Conservation (phyloP, 106 monocot genomes). For the Platanthera guangdongensis region DNA sequence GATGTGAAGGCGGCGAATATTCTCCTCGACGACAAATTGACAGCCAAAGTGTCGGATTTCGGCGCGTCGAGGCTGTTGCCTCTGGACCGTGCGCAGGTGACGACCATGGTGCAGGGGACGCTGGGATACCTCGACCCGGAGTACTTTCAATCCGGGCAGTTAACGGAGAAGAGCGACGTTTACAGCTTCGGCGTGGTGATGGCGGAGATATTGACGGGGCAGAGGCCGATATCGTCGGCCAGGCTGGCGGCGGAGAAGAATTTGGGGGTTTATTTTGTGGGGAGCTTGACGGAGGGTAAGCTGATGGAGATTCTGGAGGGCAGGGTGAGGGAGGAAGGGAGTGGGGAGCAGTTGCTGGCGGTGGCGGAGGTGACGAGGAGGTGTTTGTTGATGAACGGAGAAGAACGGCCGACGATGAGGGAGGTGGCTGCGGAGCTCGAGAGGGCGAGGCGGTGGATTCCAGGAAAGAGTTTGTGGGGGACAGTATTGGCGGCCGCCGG, state of each 20-base stretch:
- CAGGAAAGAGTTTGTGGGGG: no score
- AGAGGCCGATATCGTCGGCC: background rate
- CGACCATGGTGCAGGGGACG: constrained; percentile 23
- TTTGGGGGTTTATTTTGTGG: constrained; percentile 7
- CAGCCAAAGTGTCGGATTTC: constrained; percentile 33
- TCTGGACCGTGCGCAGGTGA: background rate
- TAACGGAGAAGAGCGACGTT: constrained; percentile 41
- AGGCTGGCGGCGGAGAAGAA: constrained; percentile 7
- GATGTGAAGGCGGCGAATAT: constrained; percentile 33
- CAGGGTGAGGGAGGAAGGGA: background rate
- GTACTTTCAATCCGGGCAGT: constrained; percentile 16
- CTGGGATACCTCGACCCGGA: constrained; percentile 40
- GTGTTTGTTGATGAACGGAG: constrained; percentile 14
- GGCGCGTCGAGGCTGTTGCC: constrained; percentile 23
- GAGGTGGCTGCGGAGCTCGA: constrained; percentile 23
- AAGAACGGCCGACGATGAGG: constrained; percentile 23
- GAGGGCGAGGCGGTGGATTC: no score
- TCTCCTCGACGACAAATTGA: constrained; percentile 17
- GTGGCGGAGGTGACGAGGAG: constrained; percentile 20
- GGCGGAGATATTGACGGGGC: constrained; percentile 22
- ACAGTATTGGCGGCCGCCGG: no score
- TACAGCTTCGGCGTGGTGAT: constrained; percentile 39
- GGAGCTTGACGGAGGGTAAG: background rate
- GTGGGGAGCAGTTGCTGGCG: background rate
- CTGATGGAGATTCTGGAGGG: constrained; percentile 7